Conservation (phyloP, 2,329 filamentous ascomycete genomes). For the Falciphora oryzae region DNA sequence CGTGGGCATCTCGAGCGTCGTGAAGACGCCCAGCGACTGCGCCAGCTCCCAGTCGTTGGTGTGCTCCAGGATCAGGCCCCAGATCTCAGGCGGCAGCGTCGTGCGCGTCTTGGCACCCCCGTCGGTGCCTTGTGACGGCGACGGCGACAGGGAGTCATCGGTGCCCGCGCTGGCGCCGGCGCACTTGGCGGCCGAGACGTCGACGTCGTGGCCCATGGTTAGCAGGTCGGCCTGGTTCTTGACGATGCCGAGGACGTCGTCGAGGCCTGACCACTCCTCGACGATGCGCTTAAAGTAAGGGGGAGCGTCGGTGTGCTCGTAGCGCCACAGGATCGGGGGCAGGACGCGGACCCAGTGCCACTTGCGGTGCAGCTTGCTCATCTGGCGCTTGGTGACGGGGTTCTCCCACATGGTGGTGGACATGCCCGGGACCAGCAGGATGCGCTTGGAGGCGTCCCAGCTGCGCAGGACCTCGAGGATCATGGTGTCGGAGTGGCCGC, state of each 20-base stretch:
- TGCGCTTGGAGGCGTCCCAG: slow-evolving; percentile 82
- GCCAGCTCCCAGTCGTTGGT: slow-evolving; percentile 89
- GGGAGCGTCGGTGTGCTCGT: slow-evolving; percentile 40
- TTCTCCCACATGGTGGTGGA: slow-evolving; percentile 85
- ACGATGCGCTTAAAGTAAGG: slow-evolving; percentile 45
- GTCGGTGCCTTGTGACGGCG: slow-evolving; percentile 27
- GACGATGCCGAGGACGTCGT: slow-evolving; percentile 67
- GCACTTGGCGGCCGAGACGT: slow-evolving; percentile 36
- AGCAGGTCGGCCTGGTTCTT: slow-evolving; percentile 73
- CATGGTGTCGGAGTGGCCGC: slow-evolving; percentile 74
- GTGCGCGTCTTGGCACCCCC: slow-evolving; percentile 29
- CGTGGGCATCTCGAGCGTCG: slow-evolving; percentile 64
- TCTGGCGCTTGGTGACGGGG: slow-evolving; percentile 79
- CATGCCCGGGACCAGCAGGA: slow-evolving; percentile 84
- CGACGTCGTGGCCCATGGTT: slow-evolving; percentile 66
- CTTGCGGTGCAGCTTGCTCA: slow-evolving; percentile 74
- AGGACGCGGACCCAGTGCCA: slow-evolving; percentile 86
- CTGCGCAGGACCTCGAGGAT: slow-evolving; percentile 75
- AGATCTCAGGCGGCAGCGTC: slow-evolving; percentile 75
- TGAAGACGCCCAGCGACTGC: slow-evolving; percentile 72
- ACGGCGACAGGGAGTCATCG: background rate
- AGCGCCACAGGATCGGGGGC: slow-evolving; percentile 77
- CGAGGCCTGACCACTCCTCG: slow-evolving; percentile 55
- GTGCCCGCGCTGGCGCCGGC: slow-evolving; percentile 17
- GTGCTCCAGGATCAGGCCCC: slow-evolving; percentile 80